Percentiles rank a stretch among this genome's conserved stretches.
phyloP scores from a whole-genome alignment of 2,329 filamentous ascomycete species.

The Aspergillus fischeri region DNA sequence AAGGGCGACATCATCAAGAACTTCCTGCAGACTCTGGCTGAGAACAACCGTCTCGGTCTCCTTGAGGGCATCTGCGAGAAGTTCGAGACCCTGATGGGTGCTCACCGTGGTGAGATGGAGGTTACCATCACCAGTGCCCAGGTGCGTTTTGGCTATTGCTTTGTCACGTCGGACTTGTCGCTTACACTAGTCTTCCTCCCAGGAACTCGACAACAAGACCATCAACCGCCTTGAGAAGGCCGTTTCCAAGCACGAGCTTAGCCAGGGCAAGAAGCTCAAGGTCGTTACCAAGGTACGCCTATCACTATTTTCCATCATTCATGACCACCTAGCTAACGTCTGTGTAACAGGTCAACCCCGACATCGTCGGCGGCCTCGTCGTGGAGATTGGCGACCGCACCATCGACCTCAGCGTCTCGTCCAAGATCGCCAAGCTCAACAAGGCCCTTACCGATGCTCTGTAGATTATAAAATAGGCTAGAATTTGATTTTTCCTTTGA shows the following conservation, averaged over 20 bases:
- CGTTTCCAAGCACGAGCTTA: slow-evolving; percentile 83
- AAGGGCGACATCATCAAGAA: slow-evolving; percentile 85
- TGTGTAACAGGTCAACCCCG: slow-evolving; percentile 71
- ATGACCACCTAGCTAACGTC: not conserved
- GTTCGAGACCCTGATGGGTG: slow-evolving; percentile 82
- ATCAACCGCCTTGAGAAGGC: slow-evolving; percentile 81
- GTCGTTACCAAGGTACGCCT: slow-evolving; percentile 76
- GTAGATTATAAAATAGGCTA: slow-evolving; percentile 58
- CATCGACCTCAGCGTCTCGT: slow-evolving; percentile 92
- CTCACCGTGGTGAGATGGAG: slow-evolving; percentile 88
- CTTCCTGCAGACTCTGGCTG: slow-evolving; percentile 83
- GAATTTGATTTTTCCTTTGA: slow-evolving; percentile 9
- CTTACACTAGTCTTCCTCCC: not conserved
- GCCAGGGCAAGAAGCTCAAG: slow-evolving; percentile 96
- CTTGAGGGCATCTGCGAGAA: slow-evolving; percentile 80
- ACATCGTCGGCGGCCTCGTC: slow-evolving; percentile 87
- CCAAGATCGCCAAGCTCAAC: slow-evolving; percentile 97
- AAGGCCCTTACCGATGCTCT: slow-evolving; percentile 94
- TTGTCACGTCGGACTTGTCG: not conserved
- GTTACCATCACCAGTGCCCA: slow-evolving; percentile 84
- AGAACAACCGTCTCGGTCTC: slow-evolving; percentile 90
- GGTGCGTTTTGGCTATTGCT: slow-evolving; percentile 50
- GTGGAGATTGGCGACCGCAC: slow-evolving; percentile 97
- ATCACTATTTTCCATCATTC: not conserved
- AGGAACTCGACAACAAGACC: slow-evolving; percentile 84